Evolutionary conservation across 2,329 filamentous ascomycete genomes (phyloP).

Genomic region (Mollisia scopiformis): DNA sequence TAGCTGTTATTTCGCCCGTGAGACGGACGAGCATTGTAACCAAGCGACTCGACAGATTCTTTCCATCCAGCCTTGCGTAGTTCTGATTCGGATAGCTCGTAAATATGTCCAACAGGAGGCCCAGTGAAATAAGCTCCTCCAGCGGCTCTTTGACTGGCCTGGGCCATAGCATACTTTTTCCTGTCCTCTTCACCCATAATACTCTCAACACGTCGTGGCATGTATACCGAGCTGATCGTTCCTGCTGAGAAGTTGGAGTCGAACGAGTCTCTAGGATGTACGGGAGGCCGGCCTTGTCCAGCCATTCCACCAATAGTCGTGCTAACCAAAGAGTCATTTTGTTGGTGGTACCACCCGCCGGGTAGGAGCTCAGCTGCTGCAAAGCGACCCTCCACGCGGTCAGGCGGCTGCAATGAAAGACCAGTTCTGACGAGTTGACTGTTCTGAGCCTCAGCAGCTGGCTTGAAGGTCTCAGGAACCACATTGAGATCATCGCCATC

Average conservation of each 20-base stretch:
- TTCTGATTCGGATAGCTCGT: constrained; percentile 52
- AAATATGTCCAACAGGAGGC: constrained; percentile 48
- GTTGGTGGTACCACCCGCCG: constrained; percentile 70
- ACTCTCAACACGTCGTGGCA: constrained; percentile 63
- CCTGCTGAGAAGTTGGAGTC: constrained; percentile 65
- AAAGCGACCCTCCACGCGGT: constrained; percentile 78
- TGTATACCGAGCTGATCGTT: constrained; percentile 61
- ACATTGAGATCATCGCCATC: constrained; percentile 88
- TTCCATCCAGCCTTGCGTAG: constrained; percentile 45
- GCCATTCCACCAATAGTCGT: constrained; percentile 45
- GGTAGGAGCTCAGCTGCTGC: constrained; percentile 69
- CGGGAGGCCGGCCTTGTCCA: constrained; percentile 34
- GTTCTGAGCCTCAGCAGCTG: constrained; percentile 55
- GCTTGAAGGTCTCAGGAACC: constrained; percentile 81
- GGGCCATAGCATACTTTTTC: constrained; percentile 72
- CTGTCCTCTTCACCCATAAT: constrained; percentile 80
- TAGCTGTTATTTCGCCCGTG: constrained; percentile 20
- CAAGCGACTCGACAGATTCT: constrained; percentile 42
- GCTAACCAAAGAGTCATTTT: constrained; percentile 68
- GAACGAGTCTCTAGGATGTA: constrained; percentile 64
- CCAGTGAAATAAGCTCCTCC: constrained; percentile 42
- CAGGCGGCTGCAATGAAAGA: constrained; percentile 72
- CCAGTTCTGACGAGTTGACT: constrained; percentile 48
- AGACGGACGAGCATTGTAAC: constrained; percentile 25
- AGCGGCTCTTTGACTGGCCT: constrained; percentile 51